Evolutionary conservation across 2,329 filamentous ascomycete species (phyloP).

Genomic region (Aspergillus sp.): DNA sequence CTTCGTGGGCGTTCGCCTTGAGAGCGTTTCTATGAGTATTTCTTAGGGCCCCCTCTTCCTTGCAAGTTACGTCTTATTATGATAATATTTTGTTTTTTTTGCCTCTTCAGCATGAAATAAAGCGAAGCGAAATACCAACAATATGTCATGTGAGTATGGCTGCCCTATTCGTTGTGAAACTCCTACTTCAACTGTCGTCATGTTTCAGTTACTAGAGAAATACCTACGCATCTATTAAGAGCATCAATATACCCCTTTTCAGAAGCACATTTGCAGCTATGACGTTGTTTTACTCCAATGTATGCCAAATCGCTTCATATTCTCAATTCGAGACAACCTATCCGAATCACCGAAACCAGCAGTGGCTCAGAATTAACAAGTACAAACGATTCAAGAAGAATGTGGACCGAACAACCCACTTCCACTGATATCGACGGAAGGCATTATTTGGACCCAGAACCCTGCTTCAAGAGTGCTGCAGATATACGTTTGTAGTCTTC

Average conservation of each 20-base stretch:
- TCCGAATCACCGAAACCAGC: conserved; percentile 19
- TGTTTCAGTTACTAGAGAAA: background rate
- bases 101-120: background rate
- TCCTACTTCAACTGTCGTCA: background rate
- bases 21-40: background rate
- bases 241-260: conserved; percentile 11
- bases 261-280: background rate
- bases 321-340: background rate
- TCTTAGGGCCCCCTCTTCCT: background rate
- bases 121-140: background rate
- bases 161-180: background rate
- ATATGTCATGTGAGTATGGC: background rate
- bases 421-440: background rate
- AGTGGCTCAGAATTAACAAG: conserved; percentile 5
- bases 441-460: conserved; percentile 16
- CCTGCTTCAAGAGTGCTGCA: conserved; percentile 57
- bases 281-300: conserved; percentile 4
- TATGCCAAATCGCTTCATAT: conserved; percentile 8
- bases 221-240: conserved; percentile 4
- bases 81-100: background rate
- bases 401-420: background rate
- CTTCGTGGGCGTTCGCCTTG: conserved; percentile 43
- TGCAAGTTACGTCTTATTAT: background rate
- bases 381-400: background rate
- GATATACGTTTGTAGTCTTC: conserved; percentile 74